Base-by-base conservation (phyloP, 2,329 filamentous ascomycete species). In the Aspergillus carbonarius region DNA sequence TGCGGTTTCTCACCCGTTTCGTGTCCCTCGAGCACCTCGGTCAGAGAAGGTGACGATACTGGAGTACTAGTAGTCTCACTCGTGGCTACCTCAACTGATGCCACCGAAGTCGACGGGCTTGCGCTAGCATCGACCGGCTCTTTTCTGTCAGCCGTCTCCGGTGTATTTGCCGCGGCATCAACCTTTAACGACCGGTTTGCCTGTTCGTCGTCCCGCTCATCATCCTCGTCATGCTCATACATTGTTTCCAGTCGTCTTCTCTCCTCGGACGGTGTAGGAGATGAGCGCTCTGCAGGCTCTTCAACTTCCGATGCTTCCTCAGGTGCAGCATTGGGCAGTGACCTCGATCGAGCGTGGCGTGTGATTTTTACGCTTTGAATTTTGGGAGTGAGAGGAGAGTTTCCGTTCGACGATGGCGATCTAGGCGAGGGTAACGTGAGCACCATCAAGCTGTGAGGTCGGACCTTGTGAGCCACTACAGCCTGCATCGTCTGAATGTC, bases 261-360 rank as follows among this genome's bases (percentile, higher is more conserved):
- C 30, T 68, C 65, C 60, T 73, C 69, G 5, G 66, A 68, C 12
- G 65, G 42, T 12, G 65, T 67, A 12, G 68, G 66, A 8, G 70
- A 69, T 15, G 66, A 62, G 27, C 64, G 63, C 15, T 66, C 63
- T 23, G 47, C 51, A 17, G 52, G 18, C 12, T 55, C 60, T n/a
- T 68, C 65, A 6, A 39, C 49, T 23, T 63, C 55, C 15, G 60
- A 48, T 15, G 44, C 61, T 20, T 50, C 67, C 4, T 67, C 69
- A 13, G 66, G 62, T 3, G 71, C 63, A 4, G 74, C 74, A 18
- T 75, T 77, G 1, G 83, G 83, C 46, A 84, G 65, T 3, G 83
- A 85, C 56, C 74, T 78, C 2, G 82, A 79, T 27, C 83, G 79
- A 32, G 55, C 58, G 68, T 75, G 73, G 56, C 66, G 71, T 59